phyloP scores from a whole-genome alignment of 495 filamentous ascomycete genomes.

The Aspergillus bertholletiae region DNA sequence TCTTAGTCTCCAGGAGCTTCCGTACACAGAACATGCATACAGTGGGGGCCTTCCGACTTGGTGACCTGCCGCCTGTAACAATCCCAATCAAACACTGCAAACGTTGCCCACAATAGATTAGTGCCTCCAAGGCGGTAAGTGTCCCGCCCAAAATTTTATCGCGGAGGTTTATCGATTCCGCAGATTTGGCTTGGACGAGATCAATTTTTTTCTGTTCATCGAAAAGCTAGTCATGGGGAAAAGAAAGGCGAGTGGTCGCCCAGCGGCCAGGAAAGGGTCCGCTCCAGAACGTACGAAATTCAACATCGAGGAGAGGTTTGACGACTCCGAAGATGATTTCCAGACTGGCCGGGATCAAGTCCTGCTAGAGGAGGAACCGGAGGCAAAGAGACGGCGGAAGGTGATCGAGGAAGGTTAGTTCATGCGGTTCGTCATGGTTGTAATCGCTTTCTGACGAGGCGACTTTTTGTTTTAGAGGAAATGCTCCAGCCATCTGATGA shows the following conservation, averaged over 20 bases:
- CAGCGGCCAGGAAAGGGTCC: conserved; percentile 45
- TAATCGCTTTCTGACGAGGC: conserved; percentile 11
- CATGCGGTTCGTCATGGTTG: conserved; percentile 3
- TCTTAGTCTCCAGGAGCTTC: no score
- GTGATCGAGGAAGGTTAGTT: conserved; percentile 58
- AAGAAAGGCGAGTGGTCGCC: conserved; percentile 62
- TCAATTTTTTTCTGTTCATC: background rate
- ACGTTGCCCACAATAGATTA: conserved; percentile 16
- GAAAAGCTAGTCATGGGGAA: conserved; percentile 59
- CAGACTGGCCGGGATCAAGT: conserved; percentile 79
- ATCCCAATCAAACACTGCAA: conserved; percentile 14
- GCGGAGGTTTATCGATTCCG: conserved; percentile 15
- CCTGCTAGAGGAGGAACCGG: conserved; percentile 73
- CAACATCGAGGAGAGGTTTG: conserved; percentile 74
- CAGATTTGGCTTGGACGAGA: background rate
- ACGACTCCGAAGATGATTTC: conserved; percentile 91
- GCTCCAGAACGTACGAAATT: conserved; percentile 35
- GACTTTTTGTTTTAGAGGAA: conserved; percentile 46
- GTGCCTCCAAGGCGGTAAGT: conserved; percentile 27
- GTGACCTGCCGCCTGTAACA: no score
- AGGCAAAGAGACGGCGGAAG: conserved; percentile 70
- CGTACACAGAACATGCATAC: no score
- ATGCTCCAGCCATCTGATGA: conserved; percentile 76
- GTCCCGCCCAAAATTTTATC: conserved; percentile 33
- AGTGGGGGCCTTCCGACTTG: no score